A percentile compares a stretch with the other conserved stretches of the same genome.
These are phyloP conservation scores for Xylaria castorea DNA, from an alignment of 495 filamentous ascomycete genomes.

Conservation along the genomic window DNA sequence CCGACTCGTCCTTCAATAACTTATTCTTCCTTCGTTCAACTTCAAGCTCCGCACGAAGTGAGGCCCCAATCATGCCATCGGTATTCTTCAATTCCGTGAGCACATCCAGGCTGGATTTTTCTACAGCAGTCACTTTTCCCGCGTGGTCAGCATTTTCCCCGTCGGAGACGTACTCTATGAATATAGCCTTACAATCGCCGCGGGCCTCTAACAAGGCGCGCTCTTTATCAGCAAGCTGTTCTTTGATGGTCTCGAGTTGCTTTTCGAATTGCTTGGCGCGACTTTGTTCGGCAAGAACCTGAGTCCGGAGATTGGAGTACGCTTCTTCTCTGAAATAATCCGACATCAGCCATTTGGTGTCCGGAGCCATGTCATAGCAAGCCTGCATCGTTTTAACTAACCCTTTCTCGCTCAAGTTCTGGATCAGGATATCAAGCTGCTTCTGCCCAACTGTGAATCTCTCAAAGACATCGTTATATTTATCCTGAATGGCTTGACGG, in stretches of 20 bases:
- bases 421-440: slow-evolving; percentile 56
- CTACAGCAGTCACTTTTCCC: slow-evolving; percentile 53
- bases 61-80: slow-evolving; percentile 58
- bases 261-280: slow-evolving; percentile 52
- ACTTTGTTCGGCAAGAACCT: slow-evolving; percentile 47
- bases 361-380: slow-evolving; percentile 40
- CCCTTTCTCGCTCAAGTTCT: slow-evolving; percentile 54
- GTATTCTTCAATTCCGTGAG: slow-evolving; percentile 60
- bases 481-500: slow-evolving; percentile 49
- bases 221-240: slow-evolving; percentile 50
- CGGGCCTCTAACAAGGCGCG: slow-evolving; percentile 52
- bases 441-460: slow-evolving; percentile 57
- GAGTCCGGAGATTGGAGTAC: slow-evolving; percentile 43
- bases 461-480: slow-evolving; percentile 55
- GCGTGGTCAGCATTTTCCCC: slow-evolving; percentile 31
- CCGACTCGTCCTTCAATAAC: slow-evolving; percentile 50
- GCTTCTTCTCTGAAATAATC: slow-evolving; percentile 47
- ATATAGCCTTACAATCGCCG: slow-evolving; percentile 43
- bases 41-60: slow-evolving; percentile 59
- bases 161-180: slow-evolving; percentile 29
- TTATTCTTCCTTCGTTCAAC: slow-evolving; percentile 52
- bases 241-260: slow-evolving; percentile 32
- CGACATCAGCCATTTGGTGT: slow-evolving; percentile 39
- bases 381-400: slow-evolving; percentile 50
- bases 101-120: slow-evolving; percentile 53